Evolutionary conservation across 2,329 filamentous ascomycete genomes (phyloP), one percentile per base, ranked within the genome.

Genomic region (Pleomassaria siparia): DNA sequence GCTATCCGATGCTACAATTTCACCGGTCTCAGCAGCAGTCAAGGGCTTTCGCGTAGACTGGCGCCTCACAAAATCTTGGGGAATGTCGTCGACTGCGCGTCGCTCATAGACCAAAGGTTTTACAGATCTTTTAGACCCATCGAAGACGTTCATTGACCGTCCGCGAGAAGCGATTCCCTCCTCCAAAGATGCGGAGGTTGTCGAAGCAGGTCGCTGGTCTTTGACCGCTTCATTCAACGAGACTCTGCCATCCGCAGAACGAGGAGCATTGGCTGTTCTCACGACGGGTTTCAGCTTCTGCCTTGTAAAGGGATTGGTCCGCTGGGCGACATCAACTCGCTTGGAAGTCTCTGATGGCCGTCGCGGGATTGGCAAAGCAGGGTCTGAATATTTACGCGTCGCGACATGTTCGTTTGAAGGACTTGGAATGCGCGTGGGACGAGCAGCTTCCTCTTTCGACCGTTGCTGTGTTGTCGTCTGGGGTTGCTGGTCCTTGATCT

Each of bases 1-100:
- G 16, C 22, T n/a, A 18, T 39, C 41, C 16, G 49, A 21, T 21
- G 40, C 44, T 40, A 40, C 35, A 41, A 35, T 48, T 52, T 58
- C 49, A 48, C 46, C 43, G 21, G 29, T 53, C 40, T 65, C 54
- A 61, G 56, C 51, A 60, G 40, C 51, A 47, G 50, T 44, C 11
- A 50, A 41, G 11, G 54, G 50, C 15, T 46, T 52, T 32, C 30
- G 41, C 22, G 44, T 51, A 43, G 44, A 51, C 11, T 40, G 50
- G 39, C 44, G 42, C 33, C 54, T 60, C 53, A 64, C 54, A 49
- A 41, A 46, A 24, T 54, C 30, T 40, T 55, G 46, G 36, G 40
- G 9, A 30, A 15, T 4, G 8, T 47, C 29, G 11, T 45, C 36
- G 22, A 40, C 37, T 9, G 29, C 32, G 11, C 39, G 37, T 32